Conservation (phyloP, 495 filamentous ascomycete genomes). For the Recurvomyces mirabilis region DNA sequence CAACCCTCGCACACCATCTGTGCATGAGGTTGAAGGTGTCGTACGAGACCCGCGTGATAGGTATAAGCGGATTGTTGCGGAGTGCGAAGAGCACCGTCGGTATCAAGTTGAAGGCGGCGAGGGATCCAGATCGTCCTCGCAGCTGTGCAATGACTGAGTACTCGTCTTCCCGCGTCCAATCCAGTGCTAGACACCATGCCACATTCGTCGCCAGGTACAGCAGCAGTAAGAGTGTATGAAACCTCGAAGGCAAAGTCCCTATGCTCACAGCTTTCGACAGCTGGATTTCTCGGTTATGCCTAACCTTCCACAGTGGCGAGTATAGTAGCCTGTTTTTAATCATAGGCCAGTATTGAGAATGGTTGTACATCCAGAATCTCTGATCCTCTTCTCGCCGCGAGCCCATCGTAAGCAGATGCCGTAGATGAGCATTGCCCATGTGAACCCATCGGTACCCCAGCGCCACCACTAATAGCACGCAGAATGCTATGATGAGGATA, state of each 20-base stretch:
- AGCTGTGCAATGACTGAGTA: conserved; percentile 50
- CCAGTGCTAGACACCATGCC: conserved; percentile 67
- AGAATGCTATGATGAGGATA: conserved; percentile 32
- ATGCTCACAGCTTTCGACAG: conserved; percentile 78
- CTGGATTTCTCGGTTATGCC: conserved; percentile 82
- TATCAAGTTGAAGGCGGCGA: conserved; percentile 84
- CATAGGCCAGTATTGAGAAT: conserved; percentile 50
- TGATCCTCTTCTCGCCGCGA: conserved; percentile 35
- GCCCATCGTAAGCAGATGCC: conserved; percentile 57
- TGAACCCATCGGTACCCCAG: conserved; percentile 48
- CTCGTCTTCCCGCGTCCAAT: conserved; percentile 37
- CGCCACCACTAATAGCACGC: conserved; percentile 39
- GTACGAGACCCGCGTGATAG: conserved; percentile 73
- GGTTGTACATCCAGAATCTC: conserved; percentile 52
- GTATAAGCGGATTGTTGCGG: conserved; percentile 87
- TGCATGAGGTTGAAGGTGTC: conserved; percentile 95
- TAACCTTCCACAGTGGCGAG: conserved; percentile 66
- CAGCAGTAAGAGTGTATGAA: conserved; percentile 65
- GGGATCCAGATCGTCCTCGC: conserved; percentile 71
- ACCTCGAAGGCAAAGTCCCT: conserved; percentile 76
- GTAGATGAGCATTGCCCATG: conserved; percentile 54
- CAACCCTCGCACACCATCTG: conserved; percentile 87
- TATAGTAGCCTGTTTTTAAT: conserved; percentile 76
- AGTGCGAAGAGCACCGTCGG: conserved; percentile 78
- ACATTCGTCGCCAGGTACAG: conserved; percentile 67